Evolutionary conservation across 2,329 filamentous ascomycete genomes (phyloP), one percentile per base, ranked within the genome.

Genomic region (Fonsecaea pugnacius): DNA sequence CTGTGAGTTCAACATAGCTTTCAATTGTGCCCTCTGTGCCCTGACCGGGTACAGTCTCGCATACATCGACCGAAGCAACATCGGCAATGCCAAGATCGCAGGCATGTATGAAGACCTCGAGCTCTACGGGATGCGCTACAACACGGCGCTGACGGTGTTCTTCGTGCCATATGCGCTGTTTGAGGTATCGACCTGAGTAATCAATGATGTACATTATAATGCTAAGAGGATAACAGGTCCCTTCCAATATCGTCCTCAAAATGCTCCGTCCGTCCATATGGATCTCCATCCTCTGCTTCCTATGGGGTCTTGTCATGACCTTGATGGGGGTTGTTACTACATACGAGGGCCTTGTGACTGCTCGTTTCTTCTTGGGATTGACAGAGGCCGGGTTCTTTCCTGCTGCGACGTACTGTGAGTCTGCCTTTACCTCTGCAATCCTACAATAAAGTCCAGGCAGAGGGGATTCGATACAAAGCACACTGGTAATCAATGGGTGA

Each of bases 251-350:
- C 40, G 73, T 79, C 18, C 71, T 82, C 60, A 81, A 81, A 70
- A 72, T 73, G 12, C 69, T 82, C 48, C 78, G 82, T 2, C 85
- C 83, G 1, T 82, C 79, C 1, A 69, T 83, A 59, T 85, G 82
- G 79, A 80, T 85, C 21, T 79, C 83, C 3, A 77, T 73, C 65
- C 82, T 85, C 69, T 83, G 82, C 75, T 65, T 80, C 46, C 66
- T 69, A 61, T 74, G 76, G 75, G 77, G 74, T 14, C 56, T 75
- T 21, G 75, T 75, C 66, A 77, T 73, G 67, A 79, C 77, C 0
- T 72, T 78, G 30, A 82, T 83, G 75, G 85, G 84, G n/a, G 70
- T 83, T 10, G 81, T 86, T n/a, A 70, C 78, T 10, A 82, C 77
- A 70, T 84, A 80, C 58, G 70, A 72, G 4, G 82, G 82, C 1